Percentiles rank a stretch among this genome's conserved stretches.
Conservation (phyloP, 495 filamentous ascomycete species). For the Saxophila tyrrhenica region DNA sequence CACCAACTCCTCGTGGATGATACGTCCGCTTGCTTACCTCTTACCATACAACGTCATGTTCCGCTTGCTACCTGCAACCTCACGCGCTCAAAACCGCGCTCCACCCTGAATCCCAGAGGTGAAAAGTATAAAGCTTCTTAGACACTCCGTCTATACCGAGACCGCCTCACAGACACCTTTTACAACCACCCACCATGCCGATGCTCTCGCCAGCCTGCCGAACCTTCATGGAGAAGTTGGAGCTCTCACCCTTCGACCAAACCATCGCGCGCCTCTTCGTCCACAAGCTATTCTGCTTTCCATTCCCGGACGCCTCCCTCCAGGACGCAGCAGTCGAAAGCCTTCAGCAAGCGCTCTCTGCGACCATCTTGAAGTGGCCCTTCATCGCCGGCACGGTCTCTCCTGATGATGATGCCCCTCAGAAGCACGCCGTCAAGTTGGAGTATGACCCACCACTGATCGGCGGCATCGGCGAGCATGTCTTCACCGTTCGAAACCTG, state of each 20-base stretch:
- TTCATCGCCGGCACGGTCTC: neutral
- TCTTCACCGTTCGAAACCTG: neutral
- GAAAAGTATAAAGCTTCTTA: too few relatives aligned
- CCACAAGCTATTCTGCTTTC: slow-evolving; percentile 8
- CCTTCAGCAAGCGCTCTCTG: neutral
- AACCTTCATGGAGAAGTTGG: neutral
- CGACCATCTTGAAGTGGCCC: neutral
- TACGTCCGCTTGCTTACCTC: neutral
- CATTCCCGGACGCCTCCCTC: neutral
- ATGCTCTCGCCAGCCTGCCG: neutral
- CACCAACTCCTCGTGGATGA: neutral
- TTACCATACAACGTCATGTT: neutral
- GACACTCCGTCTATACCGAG: too few relatives aligned
- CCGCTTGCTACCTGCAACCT: neutral
- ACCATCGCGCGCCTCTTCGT: neutral
- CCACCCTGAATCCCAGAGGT: neutral
- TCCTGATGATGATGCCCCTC: neutral
- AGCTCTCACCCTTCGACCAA: slow-evolving; percentile 7
- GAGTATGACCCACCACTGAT: neutral
- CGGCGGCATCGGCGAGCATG: neutral
- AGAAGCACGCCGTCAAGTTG: neutral
- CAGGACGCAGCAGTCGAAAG: neutral
- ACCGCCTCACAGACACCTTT: too few relatives aligned
- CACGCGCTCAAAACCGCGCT: neutral
- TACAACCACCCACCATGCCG: neutral